Base-by-base conservation (phyloP, 768 basidiomycete species). In the Pleurotus salmoneostramineus region DNA sequence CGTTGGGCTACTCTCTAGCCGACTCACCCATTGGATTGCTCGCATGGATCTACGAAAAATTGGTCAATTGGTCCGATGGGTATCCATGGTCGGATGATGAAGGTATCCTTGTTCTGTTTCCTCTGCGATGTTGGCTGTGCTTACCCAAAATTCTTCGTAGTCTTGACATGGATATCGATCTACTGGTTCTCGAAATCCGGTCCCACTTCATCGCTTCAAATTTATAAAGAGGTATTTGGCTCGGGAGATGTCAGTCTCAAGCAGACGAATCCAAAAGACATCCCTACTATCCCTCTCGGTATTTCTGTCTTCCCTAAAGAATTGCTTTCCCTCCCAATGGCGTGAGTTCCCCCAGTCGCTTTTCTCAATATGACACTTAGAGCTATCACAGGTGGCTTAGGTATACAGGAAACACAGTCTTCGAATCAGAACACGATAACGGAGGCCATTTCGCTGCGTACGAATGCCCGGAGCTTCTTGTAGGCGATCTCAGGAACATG, bases 21-120 rank as follows among this genome's bases (percentile, higher is more conserved):
- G 85, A 87, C 61, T 85, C 83, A 5, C 85, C 85, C 6, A 75
- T 74, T 5, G 85, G 81, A 0, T 60, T 82, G 17, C 71, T 83
- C 11, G 78, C 73, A 2, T 82, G 81, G 81, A 78, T 83, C 15
- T 83, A 81, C 56, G 81, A 82, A 61, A 81, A 83, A 51, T 60
- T 82, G 12, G 70, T 76, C 21, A 64, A 67, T 34, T 81, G 78
- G 77, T 76, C 77, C 0, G 83, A 85, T 62, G 60, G 64, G 1
- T 84, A 86, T 64, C 73, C 74, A 0, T 86, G 84, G 83, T 71
- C 72, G 7, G 81, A 84, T 49, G 83, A 85, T 31, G 81, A 85
- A 69, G 72, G 85, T 78, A 51, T n/a, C 3, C n/a, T 1, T 40
- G 37, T 3, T 40, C 37, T 40, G 3, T 40, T n/a, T 3, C 8